Conservation (phyloP, 2,329 filamentous ascomycete genomes). For the Ceratocystis eucalypticola region DNA sequence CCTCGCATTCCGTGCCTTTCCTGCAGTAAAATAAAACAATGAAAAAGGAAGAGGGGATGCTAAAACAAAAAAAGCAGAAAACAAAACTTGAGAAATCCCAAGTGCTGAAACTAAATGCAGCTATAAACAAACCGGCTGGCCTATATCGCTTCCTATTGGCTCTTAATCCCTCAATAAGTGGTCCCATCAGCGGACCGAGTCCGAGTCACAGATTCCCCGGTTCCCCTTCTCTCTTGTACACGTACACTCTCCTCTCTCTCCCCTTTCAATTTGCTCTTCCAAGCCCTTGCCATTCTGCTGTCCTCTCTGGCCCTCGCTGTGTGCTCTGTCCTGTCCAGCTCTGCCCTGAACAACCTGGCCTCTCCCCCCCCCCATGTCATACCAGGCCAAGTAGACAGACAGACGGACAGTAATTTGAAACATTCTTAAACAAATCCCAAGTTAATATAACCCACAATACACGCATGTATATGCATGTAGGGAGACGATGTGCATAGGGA, state of each 20-base stretch:
- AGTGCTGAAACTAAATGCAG: background rate
- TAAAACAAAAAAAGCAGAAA: background rate
- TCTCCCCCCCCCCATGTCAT: background rate
- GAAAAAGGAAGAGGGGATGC: background rate
- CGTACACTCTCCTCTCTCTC: too few species aligned
- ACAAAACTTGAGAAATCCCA: background rate
- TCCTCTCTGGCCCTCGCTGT: too few species aligned
- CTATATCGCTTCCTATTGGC: background rate
- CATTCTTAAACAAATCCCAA: background rate
- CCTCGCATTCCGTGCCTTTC: background rate
- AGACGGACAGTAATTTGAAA: background rate
- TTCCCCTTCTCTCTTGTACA: background rate
- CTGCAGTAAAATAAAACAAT: background rate
- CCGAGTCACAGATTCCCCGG: background rate
- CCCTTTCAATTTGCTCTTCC: too few species aligned
- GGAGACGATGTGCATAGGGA: too few species aligned
- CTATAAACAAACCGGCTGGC: background rate
- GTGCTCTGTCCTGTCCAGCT: too few species aligned
- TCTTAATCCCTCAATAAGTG: background rate
- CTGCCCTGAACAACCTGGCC: too few species aligned
- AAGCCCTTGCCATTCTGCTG: too few species aligned
- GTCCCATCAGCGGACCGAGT: background rate
- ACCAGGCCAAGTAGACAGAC: background rate
- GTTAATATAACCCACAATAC: background rate
- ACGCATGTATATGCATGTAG: too few species aligned